Conservation (phyloP, 1,284 basidiomycete species). For the Ustilago curta region DNA sequence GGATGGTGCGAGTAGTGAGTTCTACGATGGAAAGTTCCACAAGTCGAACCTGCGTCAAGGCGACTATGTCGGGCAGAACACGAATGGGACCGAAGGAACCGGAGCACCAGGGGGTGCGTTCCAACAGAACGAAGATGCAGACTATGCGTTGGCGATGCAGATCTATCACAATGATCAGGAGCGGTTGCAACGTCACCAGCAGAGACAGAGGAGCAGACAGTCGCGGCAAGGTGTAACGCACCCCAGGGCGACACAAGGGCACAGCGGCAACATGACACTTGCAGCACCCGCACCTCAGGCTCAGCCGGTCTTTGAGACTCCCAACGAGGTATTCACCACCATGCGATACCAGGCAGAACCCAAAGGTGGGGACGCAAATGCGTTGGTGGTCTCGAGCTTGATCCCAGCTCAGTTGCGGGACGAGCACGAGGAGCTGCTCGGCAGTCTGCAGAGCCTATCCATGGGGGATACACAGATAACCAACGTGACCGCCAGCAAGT, state of each 20-base stretch:
- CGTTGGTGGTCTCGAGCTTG: constrained; percentile 33
- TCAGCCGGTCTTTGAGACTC: constrained; percentile 19
- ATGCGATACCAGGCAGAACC: constrained; percentile 40
- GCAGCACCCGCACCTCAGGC: constrained; percentile 1
- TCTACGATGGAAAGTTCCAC: constrained; percentile 55
- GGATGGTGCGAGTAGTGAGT: constrained; percentile 74
- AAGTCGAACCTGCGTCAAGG: constrained; percentile 41
- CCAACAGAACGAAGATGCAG: constrained; percentile 46
- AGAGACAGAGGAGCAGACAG: constrained; percentile 27
- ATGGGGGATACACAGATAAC: not conserved
- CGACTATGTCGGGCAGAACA: constrained; percentile 36
- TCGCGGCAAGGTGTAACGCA: constrained; percentile 9
- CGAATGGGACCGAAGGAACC: constrained; percentile 10
- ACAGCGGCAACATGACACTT: not conserved
- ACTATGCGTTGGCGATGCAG: constrained; percentile 58
- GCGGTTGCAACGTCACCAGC: constrained; percentile 34
- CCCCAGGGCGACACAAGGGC: not conserved
- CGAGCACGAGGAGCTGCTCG: constrained; percentile 17
- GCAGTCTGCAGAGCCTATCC: constrained; percentile 12
- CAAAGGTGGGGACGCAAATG: constrained; percentile 10
- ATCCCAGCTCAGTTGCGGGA: constrained; percentile 14
- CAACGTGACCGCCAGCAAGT: not conserved
- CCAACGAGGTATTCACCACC: constrained; percentile 51
- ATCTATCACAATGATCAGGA: constrained; percentile 57
- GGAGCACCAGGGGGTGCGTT: not conserved